phyloP scores from a whole-genome alignment of 345 rosid genomes.

The Euphorbia lathyris region DNA sequence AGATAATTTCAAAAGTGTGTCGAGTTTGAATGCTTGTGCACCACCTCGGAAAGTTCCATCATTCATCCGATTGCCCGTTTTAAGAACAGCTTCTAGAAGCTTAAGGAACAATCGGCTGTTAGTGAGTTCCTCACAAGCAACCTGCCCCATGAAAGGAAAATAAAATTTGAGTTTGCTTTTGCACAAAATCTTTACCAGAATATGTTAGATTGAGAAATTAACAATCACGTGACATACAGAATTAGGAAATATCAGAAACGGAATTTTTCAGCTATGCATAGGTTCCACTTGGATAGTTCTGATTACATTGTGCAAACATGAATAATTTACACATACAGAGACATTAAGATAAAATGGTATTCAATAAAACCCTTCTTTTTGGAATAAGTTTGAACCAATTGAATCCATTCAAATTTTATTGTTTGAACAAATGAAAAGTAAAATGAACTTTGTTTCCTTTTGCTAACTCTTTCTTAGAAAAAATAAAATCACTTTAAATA shows the following conservation, averaged over 20 bases:
- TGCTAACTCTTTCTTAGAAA: neutral
- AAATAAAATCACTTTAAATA: neutral
- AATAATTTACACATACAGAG: neutral
- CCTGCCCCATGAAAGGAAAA: constrained; percentile 36
- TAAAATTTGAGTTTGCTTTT: neutral
- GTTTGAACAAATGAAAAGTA: neutral
- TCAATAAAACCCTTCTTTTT: neutral
- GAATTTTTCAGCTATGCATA: neutral
- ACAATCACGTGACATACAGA: neutral
- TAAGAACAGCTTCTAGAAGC: constrained; percentile 97
- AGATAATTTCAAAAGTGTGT: constrained; percentile 87
- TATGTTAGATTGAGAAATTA: neutral
- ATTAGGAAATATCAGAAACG: neutral
- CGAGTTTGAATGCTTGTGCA: constrained; percentile 97
- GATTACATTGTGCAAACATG: neutral
- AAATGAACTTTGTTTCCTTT: neutral
- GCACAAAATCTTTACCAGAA: neutral
- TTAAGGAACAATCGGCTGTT: constrained; percentile 85
- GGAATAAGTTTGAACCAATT: neutral
- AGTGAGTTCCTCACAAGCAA: constrained; percentile 84
- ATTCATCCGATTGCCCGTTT: constrained; percentile 99
- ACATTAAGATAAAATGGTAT: neutral
- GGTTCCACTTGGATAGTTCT: neutral
- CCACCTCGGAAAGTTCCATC: constrained; percentile 96
- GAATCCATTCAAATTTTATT: neutral